Percentiles rank a stretch among this genome's conserved stretches.
phyloP scores from a whole-genome alignment of 805 yeast genomes.

The Saccharomycopsis guyanensis region DNA sequence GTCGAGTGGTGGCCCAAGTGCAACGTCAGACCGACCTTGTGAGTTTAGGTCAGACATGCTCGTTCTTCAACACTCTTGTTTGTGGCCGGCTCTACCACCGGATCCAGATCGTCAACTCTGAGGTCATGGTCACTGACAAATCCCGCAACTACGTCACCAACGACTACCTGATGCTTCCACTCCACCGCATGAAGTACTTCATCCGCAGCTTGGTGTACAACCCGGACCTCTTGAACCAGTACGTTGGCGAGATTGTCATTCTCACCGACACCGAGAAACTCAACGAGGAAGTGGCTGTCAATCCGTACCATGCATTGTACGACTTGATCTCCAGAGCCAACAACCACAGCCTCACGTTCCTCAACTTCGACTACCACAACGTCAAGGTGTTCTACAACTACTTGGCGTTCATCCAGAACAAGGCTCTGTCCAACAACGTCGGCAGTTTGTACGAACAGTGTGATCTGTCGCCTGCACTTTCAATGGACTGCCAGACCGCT shows the following conservation, averaged over 20 bases:
- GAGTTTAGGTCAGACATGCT: slow-evolving; percentile 24
- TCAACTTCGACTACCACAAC: slow-evolving; percentile 9
- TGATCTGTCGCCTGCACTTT: not conserved
- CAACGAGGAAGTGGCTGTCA: not conserved
- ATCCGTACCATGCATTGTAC: slow-evolving; percentile 5
- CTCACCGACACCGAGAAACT: slow-evolving; percentile 22
- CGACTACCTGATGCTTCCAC: slow-evolving; percentile 23
- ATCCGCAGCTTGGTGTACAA: slow-evolving; percentile 26
- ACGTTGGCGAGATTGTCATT: slow-evolving; percentile 25
- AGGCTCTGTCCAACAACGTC: not conserved
- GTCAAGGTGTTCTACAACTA: slow-evolving; percentile 6
- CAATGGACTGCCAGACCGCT: not conserved
- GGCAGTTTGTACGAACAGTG: slow-evolving; percentile 6
- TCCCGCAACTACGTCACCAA: slow-evolving; percentile 22
- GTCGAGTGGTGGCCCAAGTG: slow-evolving; percentile 2
- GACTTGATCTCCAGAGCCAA: slow-evolving; percentile 8
- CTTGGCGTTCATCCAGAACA: slow-evolving; percentile 2
- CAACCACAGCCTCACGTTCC: slow-evolving; percentile 1
- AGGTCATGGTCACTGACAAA: slow-evolving; percentile 19
- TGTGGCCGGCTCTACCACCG: slow-evolving; percentile 24
- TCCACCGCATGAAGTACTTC: slow-evolving; percentile 25
- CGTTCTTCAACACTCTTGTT: slow-evolving; percentile 25
- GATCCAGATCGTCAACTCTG: slow-evolving; percentile 24
- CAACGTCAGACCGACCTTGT: slow-evolving; percentile 24
- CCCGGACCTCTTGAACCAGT: slow-evolving; percentile 22